These are phyloP conservation scores for Alternaria alternata DNA, from an alignment of 2,329 filamentous ascomycete species.

Conservation along the genomic window DNA sequence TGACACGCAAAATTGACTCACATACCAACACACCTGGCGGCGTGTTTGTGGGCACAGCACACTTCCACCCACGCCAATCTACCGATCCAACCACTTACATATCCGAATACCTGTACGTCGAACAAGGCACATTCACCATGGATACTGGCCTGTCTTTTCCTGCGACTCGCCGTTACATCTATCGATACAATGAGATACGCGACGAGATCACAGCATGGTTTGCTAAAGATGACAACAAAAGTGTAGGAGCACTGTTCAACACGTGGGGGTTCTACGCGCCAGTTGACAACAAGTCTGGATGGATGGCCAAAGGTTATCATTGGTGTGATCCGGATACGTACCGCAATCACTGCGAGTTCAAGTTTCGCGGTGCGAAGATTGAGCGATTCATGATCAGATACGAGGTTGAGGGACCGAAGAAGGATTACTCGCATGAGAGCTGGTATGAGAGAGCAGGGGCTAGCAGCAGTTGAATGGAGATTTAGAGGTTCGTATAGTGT, in stretches of 20 bases:
- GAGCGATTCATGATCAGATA: constrained; percentile 61
- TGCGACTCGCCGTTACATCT: constrained; percentile 73
- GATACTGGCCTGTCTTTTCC: constrained; percentile 65
- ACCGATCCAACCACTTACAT: constrained; percentile 54
- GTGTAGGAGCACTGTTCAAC: constrained; percentile 78
- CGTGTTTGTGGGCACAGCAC: constrained; percentile 69
- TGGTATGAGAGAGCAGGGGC: constrained; percentile 41
- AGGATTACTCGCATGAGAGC: constrained; percentile 68
- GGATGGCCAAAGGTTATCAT: constrained; percentile 72
- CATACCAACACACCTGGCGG: constrained; percentile 68
- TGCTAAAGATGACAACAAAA: constrained; percentile 72
- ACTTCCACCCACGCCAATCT: constrained; percentile 69
- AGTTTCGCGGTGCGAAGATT: constrained; percentile 49
- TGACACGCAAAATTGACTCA: constrained; percentile 66
- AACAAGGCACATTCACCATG: constrained; percentile 71
- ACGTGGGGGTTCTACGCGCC: constrained; percentile 67
- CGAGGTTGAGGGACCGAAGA: constrained; percentile 73
- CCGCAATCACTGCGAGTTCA: constrained; percentile 73
- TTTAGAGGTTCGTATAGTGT: neutral
- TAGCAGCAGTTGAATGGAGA: neutral
- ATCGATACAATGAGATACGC: constrained; percentile 69
- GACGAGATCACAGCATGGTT: constrained; percentile 78
- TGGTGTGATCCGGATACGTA: constrained; percentile 77
- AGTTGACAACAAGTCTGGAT: constrained; percentile 52
- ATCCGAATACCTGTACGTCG: constrained; percentile 70